These are phyloP conservation scores for Hygrophila difformis DNA, from an alignment of 257 asterid species.

Conservation along the genomic window DNA sequence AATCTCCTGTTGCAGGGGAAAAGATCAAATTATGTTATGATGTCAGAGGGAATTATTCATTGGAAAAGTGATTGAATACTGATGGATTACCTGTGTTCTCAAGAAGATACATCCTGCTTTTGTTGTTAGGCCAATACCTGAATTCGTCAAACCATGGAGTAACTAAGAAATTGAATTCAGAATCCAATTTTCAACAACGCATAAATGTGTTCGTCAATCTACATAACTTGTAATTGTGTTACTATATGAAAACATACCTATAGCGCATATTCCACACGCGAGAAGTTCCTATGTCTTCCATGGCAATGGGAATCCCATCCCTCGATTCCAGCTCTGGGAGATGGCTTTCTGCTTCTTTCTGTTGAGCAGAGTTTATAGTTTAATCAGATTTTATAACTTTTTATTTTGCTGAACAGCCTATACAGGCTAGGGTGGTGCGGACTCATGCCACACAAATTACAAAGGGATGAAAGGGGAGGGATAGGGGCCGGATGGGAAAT, in stretches of 20 bases:
- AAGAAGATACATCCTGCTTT: constrained; percentile 90
- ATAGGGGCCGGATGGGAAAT: too few species aligned
- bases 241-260: constrained; percentile 30
- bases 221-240: background rate
- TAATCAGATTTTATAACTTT: too few species aligned
- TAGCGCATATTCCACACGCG: constrained; percentile 86
- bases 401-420: too few species aligned
- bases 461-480: too few species aligned
- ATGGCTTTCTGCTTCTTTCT: constrained; percentile 93
- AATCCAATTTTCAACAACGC: background rate
- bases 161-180: background rate
- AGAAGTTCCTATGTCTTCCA: constrained; percentile 89
- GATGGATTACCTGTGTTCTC: constrained; percentile 63
- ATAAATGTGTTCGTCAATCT: too few species aligned
- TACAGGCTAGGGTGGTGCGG: too few species aligned
- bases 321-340: constrained; percentile 85
- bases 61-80: too few species aligned
- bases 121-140: constrained; percentile 86
- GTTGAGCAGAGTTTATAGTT: too few species aligned
- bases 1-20: constrained; percentile 36
- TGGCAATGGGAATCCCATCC: constrained; percentile 74
- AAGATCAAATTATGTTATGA: too few species aligned
- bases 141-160: background rate
- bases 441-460: too few species aligned
- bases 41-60: too few species aligned